Base-by-base conservation (phyloP, 805 yeast species). In the Zygotorulaspora chibaensis region DNA sequence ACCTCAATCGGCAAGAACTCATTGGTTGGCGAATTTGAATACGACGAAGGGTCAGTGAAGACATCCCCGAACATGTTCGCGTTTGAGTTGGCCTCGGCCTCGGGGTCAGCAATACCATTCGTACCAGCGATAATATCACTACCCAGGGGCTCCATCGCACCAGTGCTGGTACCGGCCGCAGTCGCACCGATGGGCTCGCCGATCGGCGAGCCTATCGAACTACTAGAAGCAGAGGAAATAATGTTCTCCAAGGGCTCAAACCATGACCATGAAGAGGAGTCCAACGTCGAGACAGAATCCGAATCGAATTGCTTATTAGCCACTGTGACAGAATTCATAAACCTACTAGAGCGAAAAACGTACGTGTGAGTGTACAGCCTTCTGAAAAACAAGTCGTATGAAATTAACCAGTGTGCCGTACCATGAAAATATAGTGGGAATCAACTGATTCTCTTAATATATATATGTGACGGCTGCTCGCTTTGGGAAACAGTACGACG, bases 201-300 rank as follows among this genome's bases (percentile, higher is more conserved):
- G 10, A 47, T 36, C 1, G 62, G 58, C 3, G 61, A 56, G 8
- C 52, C 55, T 6, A 52, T 51, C 7, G 62, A 51, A 1, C 63
- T 55, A 30, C 51, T 48, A 2, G 62, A 52, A 13, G 57, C 53
- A 7, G 62, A 54, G 11, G 62, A 61, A 15, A 59, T 43, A 16
- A 59, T 51, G 26, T 46, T 54, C 40, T 61, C 65, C 36, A 58
- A 40, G 8, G 63, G 61, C 30, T 58, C 63, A 26, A 59, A 58
- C 63, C 63, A 59, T 13, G 55, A 40, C 30, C 45, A 48, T 12
- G 53, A 42, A 8, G 47, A 38, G 9, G 55, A 47, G 13, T 39
- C 51, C 17, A 29, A 38, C 20, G 48, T 42, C 36, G 48, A 35
- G 26, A 40, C 54, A 18, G 42, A 43, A 27, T 38, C 51, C 38